Conservation (phyloP, 2,329 filamentous ascomycete genomes). For the Cladosporium sp. region DNA sequence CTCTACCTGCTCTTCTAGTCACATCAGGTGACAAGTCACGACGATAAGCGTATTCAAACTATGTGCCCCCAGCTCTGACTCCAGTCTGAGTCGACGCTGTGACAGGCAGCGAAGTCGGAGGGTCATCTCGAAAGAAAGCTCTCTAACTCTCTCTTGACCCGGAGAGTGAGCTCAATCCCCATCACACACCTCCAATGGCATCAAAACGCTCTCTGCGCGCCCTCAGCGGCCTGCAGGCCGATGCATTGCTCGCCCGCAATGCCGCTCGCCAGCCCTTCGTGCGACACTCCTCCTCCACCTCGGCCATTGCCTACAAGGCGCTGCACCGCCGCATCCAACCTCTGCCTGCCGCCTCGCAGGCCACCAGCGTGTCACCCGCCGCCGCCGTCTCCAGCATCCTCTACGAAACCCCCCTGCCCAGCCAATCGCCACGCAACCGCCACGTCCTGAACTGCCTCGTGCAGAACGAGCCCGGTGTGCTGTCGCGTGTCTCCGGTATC, state of each 20-base stretch:
- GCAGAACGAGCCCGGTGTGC: constrained; percentile 96
- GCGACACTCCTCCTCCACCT: constrained; percentile 67
- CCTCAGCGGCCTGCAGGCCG: constrained; percentile 24
- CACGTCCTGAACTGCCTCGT: constrained; percentile 98
- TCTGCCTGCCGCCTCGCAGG: constrained; percentile 72
- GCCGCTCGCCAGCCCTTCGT: constrained; percentile 13
- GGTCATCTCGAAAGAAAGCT: constrained; percentile 11
- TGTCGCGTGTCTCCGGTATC: constrained; percentile 95
- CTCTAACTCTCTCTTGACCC: neutral
- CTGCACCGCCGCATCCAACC: constrained; percentile 87
- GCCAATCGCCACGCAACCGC: constrained; percentile 80
- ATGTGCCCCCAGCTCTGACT: neutral
- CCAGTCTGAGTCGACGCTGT: neutral
- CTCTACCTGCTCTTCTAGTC: neutral
- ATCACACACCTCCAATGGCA: constrained; percentile 31
- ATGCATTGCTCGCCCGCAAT: constrained; percentile 7
- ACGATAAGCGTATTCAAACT: neutral
- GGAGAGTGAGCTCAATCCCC: neutral
- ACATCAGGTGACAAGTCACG: neutral
- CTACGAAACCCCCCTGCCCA: constrained; percentile 92
- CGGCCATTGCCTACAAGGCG: constrained; percentile 95
- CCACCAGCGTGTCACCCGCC: constrained; percentile 77
- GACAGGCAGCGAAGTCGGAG: neutral
- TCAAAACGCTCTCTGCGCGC: constrained; percentile 35
- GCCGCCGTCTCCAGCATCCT: constrained; percentile 97